Conservation (phyloP, 345 rosid species). For the Eucalyptus pauciflora region DNA sequence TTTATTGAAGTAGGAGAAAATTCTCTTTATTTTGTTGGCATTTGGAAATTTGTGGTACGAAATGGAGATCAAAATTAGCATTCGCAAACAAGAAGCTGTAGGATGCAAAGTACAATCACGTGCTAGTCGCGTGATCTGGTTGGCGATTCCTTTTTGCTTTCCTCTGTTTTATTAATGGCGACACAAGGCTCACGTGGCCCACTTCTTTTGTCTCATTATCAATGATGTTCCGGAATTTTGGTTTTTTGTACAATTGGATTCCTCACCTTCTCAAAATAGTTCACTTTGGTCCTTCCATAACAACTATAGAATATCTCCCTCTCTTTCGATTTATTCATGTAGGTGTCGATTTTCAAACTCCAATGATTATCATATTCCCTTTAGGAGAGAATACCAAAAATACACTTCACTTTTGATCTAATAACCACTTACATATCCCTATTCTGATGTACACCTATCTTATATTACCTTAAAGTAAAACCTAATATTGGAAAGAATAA, state of each 20-base stretch:
- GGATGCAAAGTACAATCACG: background rate
- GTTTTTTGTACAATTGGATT: background rate
- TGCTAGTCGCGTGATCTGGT: background rate
- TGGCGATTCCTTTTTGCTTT: background rate
- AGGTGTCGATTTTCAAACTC: background rate
- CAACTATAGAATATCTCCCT: background rate
- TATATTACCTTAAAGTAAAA: background rate
- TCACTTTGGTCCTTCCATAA: background rate
- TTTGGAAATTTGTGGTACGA: background rate
- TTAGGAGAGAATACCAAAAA: background rate
- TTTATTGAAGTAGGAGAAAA: background rate
- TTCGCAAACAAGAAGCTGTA: background rate
- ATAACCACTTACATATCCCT: background rate
- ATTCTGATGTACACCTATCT: background rate
- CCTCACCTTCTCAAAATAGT: background rate
- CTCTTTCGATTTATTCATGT: background rate
- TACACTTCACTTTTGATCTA: background rate
- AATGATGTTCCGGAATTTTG: background rate
- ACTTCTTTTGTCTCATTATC: background rate
- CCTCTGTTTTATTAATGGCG: background rate
- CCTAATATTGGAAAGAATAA: background rate
- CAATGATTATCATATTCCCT: background rate
- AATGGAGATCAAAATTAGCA: background rate
- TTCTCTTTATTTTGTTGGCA: background rate
- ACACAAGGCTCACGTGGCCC: background rate